Evolutionary conservation across 1,284 basidiomycete genomes (phyloP).

Genomic region (Ustilago loliicola): DNA sequence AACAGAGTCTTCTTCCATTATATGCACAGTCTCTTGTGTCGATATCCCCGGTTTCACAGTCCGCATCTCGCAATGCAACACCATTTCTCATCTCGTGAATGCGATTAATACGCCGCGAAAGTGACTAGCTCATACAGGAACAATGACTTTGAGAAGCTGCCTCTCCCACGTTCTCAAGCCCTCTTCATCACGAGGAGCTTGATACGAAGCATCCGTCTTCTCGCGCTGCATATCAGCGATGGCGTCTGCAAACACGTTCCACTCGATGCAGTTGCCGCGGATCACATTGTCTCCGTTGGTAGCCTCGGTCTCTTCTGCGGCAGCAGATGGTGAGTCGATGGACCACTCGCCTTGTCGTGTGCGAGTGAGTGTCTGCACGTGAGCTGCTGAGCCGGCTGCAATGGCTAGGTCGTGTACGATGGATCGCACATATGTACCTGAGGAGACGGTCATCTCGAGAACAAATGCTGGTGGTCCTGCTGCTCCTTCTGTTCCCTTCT

Average conservation of each 20-base stretch:
- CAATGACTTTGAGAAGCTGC: constrained; percentile 45
- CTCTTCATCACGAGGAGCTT: constrained; percentile 36
- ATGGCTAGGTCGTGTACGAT: constrained; percentile 68
- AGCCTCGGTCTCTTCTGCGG: not conserved
- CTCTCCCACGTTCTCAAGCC: constrained; percentile 61
- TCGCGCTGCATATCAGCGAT: constrained; percentile 56
- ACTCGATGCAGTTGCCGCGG: constrained; percentile 63
- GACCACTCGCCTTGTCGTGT: constrained; percentile 66
- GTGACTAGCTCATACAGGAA: constrained; percentile 24
- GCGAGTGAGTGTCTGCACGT: constrained; percentile 66
- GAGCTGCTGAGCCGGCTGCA: constrained; percentile 62
- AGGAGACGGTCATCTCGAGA: constrained; percentile 68
- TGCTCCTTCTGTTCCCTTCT: constrained; percentile 1
- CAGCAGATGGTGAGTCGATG: constrained; percentile 29
- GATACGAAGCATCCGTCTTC: constrained; percentile 27
- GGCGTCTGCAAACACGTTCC: constrained; percentile 63
- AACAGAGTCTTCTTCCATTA: not conserved
- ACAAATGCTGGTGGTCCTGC: constrained; percentile 57
- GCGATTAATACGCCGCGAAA: not conserved
- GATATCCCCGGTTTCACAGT: constrained; percentile 8
- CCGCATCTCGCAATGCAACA: not conserved
- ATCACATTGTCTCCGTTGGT: constrained; percentile 15
- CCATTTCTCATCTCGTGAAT: not conserved
- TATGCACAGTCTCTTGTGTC: constrained; percentile 15
- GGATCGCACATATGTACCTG: constrained; percentile 68